A percentile compares a stretch with the other conserved stretches of the same genome.
Conservation (phyloP, 345 rosid species). For the Streptanthus diversifolius region DNA sequence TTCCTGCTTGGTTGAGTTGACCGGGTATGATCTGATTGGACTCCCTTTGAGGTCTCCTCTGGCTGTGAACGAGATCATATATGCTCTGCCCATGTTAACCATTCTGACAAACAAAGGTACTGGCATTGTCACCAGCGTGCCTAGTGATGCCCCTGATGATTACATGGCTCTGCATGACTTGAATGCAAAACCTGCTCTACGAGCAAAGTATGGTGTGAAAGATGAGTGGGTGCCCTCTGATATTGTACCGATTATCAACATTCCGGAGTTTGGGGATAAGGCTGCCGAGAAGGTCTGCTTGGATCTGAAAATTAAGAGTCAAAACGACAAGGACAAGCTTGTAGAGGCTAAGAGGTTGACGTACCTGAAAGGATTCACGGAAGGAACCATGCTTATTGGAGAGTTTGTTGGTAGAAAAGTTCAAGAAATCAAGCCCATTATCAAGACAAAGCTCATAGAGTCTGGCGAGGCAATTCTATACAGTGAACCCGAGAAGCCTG, state of each 20-base stretch:
- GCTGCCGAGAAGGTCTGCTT: constrained; percentile 84
- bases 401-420: constrained; percentile 68
- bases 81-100: constrained; percentile 92
- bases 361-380: constrained; percentile 80
- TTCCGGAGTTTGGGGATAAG: constrained; percentile 81
- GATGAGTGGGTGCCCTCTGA: constrained; percentile 93
- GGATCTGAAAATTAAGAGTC: constrained; percentile 82
- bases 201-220: constrained; percentile 68
- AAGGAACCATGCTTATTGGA: constrained; percentile 81
- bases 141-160: constrained; percentile 98
- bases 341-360: constrained; percentile 87
- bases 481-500: constrained; percentile 94
- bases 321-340: constrained; percentile 90
- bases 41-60: constrained; percentile 79
- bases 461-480: constrained; percentile 68
- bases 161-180: constrained; percentile 78
- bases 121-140: constrained; percentile 92
- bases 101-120: constrained; percentile 95
- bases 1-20: constrained; percentile 73
- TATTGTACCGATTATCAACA: constrained; percentile 67
- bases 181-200: constrained; percentile 72
- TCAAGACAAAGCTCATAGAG: constrained; percentile 64
- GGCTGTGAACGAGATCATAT: constrained; percentile 58
- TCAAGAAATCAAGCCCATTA: constrained; percentile 76
- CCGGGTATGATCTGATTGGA: constrained; percentile 83